A percentile compares a stretch with the other conserved stretches of the same genome.
Conservation (phyloP, 176 grass and related monocot species). For the Musa acuminata region DNA sequence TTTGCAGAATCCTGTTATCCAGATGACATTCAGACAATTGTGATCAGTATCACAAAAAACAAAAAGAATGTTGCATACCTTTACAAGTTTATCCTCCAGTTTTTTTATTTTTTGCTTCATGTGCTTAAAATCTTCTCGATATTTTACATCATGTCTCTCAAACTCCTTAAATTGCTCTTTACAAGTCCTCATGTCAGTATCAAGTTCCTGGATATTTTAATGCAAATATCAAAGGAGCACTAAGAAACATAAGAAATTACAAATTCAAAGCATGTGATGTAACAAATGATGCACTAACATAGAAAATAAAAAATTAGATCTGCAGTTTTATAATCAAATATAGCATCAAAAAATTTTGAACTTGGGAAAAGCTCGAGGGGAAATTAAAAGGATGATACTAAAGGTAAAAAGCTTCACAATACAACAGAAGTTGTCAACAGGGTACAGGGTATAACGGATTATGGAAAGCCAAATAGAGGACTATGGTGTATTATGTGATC, state of each 20-base stretch:
- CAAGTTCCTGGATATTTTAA: conserved; percentile 47
- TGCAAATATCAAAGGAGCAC: conserved; percentile 4
- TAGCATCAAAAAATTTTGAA: neutral
- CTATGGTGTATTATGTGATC: too few relatives aligned
- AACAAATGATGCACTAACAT: too few relatives aligned
- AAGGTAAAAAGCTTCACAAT: neutral
- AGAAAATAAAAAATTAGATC: neutral
- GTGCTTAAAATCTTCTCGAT: conserved; percentile 86
- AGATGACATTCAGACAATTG: conserved; percentile 1
- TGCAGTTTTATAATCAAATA: neutral
- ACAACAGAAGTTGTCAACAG: neutral
- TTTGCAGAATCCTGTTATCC: conserved; percentile 55
- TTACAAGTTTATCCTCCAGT: conserved; percentile 68
- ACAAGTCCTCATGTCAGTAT: conserved; percentile 70
- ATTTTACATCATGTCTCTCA: conserved; percentile 78
- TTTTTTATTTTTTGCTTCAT: conserved; percentile 88
- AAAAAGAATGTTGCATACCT: conserved; percentile 38
- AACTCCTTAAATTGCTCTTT: conserved; percentile 91
- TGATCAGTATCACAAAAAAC: neutral
- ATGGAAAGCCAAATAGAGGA: neutral
- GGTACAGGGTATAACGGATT: neutral
- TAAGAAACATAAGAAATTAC: conserved; percentile 12
- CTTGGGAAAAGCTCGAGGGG: neutral
- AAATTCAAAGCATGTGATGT: neutral
- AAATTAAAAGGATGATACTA: neutral